Evolutionary conservation across 2,329 filamentous ascomycete genomes (phyloP), one percentile per base, ranked within the genome.

Genomic region (Scedosporium aurantiacum): DNA sequence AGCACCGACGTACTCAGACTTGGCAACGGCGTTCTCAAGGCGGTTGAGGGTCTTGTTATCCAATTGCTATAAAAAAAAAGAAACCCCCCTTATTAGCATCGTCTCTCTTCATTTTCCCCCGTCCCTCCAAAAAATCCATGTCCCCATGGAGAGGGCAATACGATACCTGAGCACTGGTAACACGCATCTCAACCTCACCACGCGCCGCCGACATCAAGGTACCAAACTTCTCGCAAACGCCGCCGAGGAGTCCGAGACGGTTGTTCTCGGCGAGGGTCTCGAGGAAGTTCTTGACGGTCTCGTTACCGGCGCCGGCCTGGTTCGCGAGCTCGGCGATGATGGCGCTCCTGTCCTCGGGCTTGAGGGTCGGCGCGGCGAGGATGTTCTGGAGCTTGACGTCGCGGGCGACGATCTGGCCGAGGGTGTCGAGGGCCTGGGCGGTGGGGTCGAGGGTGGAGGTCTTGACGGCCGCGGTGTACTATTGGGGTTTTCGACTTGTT

Each of bases 401-500:
- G 79, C 85, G 89, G 78, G 87, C 81, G 79, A 96, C 82, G 70
- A 92, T 80, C 65, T 80, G 78, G 73, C 79, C 77, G 72, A 99
- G 87, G 70, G 76, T 81, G 71, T 81, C 78, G 71, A 99, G 81
- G 67, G 91, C 87, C 78, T 86, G 90, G 74, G 92, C 87, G 67
- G 90, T 91, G 72, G 84, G 82, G 71, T 99, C 94, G 76, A 99
- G 88, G 68, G 85, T 79, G 64, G 87, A 88, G 68, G 87, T 85
- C 84, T 97, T 99, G 74, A 87, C 86, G 70, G 93, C 91, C 66
- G 94, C 94, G 67, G 92, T 97, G 86, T 96, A 99, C 94, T 99
- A 45, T 60, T 41, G 54, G 43, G 14, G n/a, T n/a, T 41, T 27
- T 60, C 23, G 21, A 7, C 12, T n/a, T 28, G 52, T 14, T 28